Conservation (phyloP, 345 rosid species). For the Lagerstroemia speciosa region DNA sequence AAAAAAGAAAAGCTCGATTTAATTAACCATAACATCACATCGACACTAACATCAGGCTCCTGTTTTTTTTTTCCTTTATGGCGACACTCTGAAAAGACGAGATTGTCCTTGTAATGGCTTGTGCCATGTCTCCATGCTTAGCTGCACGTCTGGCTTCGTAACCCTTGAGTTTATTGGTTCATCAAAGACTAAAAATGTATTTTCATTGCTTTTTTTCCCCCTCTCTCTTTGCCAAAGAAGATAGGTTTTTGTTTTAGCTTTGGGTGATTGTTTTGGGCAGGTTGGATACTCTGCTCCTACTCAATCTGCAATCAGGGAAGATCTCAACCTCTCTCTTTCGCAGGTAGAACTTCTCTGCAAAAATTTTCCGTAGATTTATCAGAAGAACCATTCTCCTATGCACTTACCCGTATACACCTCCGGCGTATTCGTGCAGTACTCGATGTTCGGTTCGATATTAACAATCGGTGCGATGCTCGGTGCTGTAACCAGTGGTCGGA, state of each 20-base stretch:
- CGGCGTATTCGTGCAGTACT: constrained; percentile 40
- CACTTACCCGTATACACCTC: neutral
- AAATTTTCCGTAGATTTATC: neutral
- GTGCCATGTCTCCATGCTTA: neutral
- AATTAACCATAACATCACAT: no score
- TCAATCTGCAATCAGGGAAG: constrained; percentile 72
- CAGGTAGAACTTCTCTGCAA: constrained; percentile 34
- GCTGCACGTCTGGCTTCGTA: neutral
- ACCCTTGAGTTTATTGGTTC: neutral
- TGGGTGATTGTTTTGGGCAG: constrained; percentile 43
- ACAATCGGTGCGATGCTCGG: constrained; percentile 97
- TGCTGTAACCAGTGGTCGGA: constrained; percentile 68
- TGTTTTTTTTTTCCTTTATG: neutral
- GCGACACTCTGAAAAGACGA: neutral
- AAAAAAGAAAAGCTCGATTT: no score
- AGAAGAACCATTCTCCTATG: neutral
- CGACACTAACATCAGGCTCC: no score
- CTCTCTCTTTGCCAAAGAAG: constrained; percentile 2
- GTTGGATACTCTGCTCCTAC: constrained; percentile 94
- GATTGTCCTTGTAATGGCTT: neutral
- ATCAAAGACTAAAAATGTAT: neutral
- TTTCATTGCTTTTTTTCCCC: constrained; percentile 3
- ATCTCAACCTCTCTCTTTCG: constrained; percentile 61
- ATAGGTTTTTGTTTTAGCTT: constrained; percentile 18
- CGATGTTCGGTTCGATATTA: constrained; percentile 86